Evolutionary conservation across 306 rosid species (phyloP), one percentile per base, ranked within the genome.

Genomic region (Oxytropis ochrocephala): DNA sequence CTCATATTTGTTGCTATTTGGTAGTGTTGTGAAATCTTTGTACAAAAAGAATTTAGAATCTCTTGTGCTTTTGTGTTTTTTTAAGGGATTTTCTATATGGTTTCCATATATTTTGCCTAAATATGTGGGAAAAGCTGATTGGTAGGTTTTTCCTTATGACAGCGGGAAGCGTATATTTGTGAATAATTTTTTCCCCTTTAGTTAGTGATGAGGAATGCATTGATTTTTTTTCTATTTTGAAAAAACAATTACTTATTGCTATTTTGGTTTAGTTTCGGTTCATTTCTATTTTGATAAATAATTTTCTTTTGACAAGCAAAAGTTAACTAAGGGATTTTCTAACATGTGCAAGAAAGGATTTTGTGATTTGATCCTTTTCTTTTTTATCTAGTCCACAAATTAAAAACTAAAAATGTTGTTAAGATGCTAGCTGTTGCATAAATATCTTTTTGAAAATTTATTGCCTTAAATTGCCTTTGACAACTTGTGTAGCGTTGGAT

Each of bases 1-100:
- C 27, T 8, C 5, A 36, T 56, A 27, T 75, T 75, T 48, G 11
- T 41, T 70, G 57, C 52, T 29, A 63, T 46, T 53, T 36, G 59
- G 11, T 13, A 58, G 5, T 51, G 42, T 52, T 19, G 49, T 36
- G 51, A 73, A 68, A 79, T 61, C 61, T 74, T 53, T 50, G 48
- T 36, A 30, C 66, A 11, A 24, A 42, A 13, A 54, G 18, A 39
- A 39, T 8, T 27, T 38, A 49, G 27, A 19, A 63, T 13, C 43
- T 33, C 11, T 0, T 52, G 43, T 61, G 13, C 10, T 17, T 78
- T 71, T 19, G 17, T 14, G 13, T 35, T 42, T 32, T 63, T 73
- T 50, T 24, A 38, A 29, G 74, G 52, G 69, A 44, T 60, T 68
- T 61, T 51, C 39, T 73, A 17, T 62, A 48, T 70, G 16, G 39